Conservation (phyloP, 2,329 filamentous ascomycete species). For the Xylaria sp. region DNA sequence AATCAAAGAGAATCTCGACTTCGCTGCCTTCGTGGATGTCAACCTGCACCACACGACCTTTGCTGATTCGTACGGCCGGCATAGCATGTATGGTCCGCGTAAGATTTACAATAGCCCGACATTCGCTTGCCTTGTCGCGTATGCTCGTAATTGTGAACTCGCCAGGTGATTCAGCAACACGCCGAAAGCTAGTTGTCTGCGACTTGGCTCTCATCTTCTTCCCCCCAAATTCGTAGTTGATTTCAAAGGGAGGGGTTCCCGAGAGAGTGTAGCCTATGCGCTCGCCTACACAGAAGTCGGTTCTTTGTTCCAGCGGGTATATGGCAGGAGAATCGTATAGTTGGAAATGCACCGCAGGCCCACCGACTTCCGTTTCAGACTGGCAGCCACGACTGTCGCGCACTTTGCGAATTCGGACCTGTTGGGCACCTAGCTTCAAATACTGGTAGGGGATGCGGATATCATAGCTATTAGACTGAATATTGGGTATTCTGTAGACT, state of each 20-base stretch:
- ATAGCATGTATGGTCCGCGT: constrained; percentile 89
- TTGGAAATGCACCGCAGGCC: constrained; percentile 85
- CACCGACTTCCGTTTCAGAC: constrained; percentile 75
- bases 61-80: constrained; percentile 89
- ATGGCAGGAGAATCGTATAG: constrained; percentile 95
- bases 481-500: constrained; percentile 82
- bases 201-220: constrained; percentile 82
- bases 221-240: constrained; percentile 90
- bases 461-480: constrained; percentile 77
- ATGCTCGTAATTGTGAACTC: constrained; percentile 88
- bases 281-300: constrained; percentile 95
- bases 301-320: constrained; percentile 83
- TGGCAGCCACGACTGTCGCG: constrained; percentile 89
- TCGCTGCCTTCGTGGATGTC: constrained; percentile 98
- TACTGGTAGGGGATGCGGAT: constrained; percentile 87
- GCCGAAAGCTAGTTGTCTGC: constrained; percentile 84
- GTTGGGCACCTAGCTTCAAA: constrained; percentile 88
- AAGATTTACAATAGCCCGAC: constrained; percentile 81
- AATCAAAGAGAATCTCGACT: constrained; percentile 93
- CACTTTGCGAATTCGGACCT: constrained; percentile 88
- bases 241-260: constrained; percentile 90
- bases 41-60: constrained; percentile 80
- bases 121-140: constrained; percentile 88
- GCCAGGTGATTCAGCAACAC: constrained; percentile 91
- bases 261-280: constrained; percentile 91